These are phyloP conservation scores for Theileria sp. DNA, from an alignment of 169 alveolate species.

Conservation along the genomic window DNA sequence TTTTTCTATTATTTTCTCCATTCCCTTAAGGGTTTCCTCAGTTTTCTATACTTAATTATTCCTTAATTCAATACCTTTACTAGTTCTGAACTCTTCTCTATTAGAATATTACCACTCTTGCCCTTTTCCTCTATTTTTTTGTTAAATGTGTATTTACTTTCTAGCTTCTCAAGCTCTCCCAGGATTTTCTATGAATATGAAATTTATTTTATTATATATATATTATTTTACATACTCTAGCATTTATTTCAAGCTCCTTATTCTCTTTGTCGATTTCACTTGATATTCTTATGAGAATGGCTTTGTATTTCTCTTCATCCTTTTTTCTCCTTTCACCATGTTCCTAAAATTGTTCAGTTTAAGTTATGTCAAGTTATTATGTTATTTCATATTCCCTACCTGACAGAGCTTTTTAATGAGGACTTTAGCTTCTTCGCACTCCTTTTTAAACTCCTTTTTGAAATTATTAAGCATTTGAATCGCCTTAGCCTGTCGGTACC, in stretches of 20 bases:
- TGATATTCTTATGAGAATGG: not conserved
- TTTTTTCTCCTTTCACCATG: not conserved
- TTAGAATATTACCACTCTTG: constrained; percentile 24
- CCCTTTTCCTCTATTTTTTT: constrained; percentile 10
- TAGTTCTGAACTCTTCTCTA: constrained; percentile 26
- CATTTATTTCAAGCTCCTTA: constrained; percentile 20
- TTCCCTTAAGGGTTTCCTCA: constrained; percentile 44
- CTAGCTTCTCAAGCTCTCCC: constrained; percentile 1
- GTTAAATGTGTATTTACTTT: constrained; percentile 11
- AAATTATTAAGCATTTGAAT: constrained; percentile 23
- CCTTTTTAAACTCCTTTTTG: constrained; percentile 33
- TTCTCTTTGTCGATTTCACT: constrained; percentile 7
- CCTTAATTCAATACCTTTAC: constrained; percentile 10
- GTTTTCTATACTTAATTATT: constrained; percentile 20
- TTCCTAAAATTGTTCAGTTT: not conserved
- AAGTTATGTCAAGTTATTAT: not conserved
- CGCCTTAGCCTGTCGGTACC: constrained; percentile 40
- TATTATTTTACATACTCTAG: constrained; percentile 14
- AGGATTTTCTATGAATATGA: not conserved
- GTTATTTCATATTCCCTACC: not conserved
- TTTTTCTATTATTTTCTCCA: constrained; percentile 34
- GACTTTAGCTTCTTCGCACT: constrained; percentile 41
- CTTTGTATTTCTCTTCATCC: constrained; percentile 15
- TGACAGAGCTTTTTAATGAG: constrained; percentile 33
- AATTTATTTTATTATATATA: not conserved